Evolutionary conservation across 352 stramenopile genomes (phyloP).

Genomic region (Vaucheria bursata): DNA sequence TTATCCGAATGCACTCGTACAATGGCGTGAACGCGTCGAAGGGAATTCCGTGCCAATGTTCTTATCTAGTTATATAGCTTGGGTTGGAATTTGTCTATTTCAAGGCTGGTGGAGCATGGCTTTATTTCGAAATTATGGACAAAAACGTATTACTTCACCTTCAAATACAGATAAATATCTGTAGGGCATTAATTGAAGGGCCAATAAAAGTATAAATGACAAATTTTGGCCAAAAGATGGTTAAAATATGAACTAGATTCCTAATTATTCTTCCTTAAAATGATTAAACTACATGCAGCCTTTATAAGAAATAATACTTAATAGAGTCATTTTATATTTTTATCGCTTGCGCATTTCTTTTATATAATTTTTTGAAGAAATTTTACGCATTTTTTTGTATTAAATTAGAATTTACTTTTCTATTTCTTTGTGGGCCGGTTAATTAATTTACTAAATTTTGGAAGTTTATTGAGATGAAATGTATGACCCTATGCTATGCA

Average conservation of each 20-base stretch:
- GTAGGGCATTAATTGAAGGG: background rate
- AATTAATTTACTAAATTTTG: too few relatives aligned
- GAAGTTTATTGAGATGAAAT: too few relatives aligned
- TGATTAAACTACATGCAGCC: too few relatives aligned
- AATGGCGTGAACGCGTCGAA: slow-evolving; percentile 17
- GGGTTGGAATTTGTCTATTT: slow-evolving; percentile 43
- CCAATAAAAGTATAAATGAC: background rate
- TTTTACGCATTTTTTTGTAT: too few relatives aligned
- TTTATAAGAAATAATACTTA: too few relatives aligned
- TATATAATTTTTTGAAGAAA: too few relatives aligned
- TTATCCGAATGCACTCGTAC: slow-evolving; percentile 20
- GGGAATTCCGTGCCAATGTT: slow-evolving; percentile 19
- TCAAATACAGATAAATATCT: background rate
- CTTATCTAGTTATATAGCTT: slow-evolving; percentile 19
- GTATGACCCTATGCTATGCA: too few relatives aligned
- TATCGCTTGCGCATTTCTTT: too few relatives aligned
- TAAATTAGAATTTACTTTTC: too few relatives aligned
- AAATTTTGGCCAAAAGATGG: background rate
- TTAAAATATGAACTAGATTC: background rate
- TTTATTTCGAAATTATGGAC: slow-evolving; percentile 23
- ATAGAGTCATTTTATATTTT: too few relatives aligned
- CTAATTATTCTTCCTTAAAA: too few relatives aligned
- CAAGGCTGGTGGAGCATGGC: slow-evolving; percentile 36
- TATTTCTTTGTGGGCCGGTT: too few relatives aligned
- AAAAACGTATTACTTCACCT: background rate